A percentile compares a stretch with the other conserved stretches of the same genome.
phyloP scores from a whole-genome alignment of 805 yeast species.

The Cyberlindnera samutprakarnensis region DNA sequence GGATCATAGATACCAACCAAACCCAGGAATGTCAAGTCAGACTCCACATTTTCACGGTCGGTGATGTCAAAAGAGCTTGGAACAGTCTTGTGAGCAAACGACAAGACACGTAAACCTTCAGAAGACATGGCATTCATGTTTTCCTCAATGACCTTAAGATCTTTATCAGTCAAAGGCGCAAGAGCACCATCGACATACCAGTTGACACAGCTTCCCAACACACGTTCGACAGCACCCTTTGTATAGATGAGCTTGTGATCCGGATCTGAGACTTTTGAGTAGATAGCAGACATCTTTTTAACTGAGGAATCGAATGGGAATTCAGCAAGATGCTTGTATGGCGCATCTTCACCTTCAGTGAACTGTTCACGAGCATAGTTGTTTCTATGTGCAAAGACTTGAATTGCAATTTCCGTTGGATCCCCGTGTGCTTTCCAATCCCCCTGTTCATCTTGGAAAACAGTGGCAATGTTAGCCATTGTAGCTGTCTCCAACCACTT shows the following conservation, averaged over 20 bases:
- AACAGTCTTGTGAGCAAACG: conserved; percentile 47
- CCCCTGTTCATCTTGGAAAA: conserved; percentile 39
- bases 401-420: conserved; percentile 85
- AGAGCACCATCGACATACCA: conserved; percentile 38
- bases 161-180: conserved; percentile 32
- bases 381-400: conserved; percentile 62
- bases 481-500: conserved; percentile 62
- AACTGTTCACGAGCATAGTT: conserved; percentile 38
- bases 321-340: conserved; percentile 41
- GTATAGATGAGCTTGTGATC: conserved; percentile 34
- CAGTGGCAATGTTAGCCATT: conserved; percentile 71
- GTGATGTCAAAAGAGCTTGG: conserved; percentile 23
- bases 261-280: conserved; percentile 27
- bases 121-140: conserved; percentile 54
- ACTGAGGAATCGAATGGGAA: conserved; percentile 71
- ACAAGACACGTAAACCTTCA: conserved; percentile 66
- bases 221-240: conserved; percentile 75
- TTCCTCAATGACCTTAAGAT: conserved; percentile 35
- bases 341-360: conserved; percentile 28
- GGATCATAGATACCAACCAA: conserved; percentile 77
- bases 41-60: conserved; percentile 42
- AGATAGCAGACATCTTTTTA: conserved; percentile 66
- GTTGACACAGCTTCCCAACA: conserved; percentile 44
- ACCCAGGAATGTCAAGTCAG: conserved; percentile 50
- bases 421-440: conserved; percentile 81